Conservation (phyloP, 306 rosid genomes). For the Cicer arietinum region DNA sequence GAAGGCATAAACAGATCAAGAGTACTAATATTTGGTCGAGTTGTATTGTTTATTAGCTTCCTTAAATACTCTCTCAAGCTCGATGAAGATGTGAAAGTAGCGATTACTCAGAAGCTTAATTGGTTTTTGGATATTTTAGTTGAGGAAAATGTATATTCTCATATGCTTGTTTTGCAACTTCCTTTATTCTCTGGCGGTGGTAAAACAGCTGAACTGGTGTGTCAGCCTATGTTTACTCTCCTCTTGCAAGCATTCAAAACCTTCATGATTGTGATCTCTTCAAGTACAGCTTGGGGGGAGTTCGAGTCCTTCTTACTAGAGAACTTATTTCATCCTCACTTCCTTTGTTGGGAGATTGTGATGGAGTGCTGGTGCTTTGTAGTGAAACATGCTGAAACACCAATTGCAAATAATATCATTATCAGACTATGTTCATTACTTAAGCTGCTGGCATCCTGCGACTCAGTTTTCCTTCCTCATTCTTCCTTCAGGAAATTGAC, state of each 20-base stretch:
- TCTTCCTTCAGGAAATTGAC: slow-evolving; percentile 82
- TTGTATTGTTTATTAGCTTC: slow-evolving; percentile 61
- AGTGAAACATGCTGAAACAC: slow-evolving; percentile 68
- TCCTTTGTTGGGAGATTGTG: slow-evolving; percentile 84
- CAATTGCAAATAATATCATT: slow-evolving; percentile 56
- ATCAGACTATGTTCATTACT: slow-evolving; percentile 66
- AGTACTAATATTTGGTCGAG: slow-evolving; percentile 58
- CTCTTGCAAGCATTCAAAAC: slow-evolving; percentile 75
- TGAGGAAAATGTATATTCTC: slow-evolving; percentile 74
- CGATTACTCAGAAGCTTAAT: slow-evolving; percentile 61
- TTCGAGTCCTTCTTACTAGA: slow-evolving; percentile 76
- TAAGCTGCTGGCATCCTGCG: slow-evolving; percentile 67
- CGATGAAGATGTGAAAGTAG: slow-evolving; percentile 57
- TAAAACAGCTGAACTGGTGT: slow-evolving; percentile 58
- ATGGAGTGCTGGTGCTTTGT: slow-evolving; percentile 95
- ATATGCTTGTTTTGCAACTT: slow-evolving; percentile 67
- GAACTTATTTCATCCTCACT: slow-evolving; percentile 90
- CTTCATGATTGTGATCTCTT: slow-evolving; percentile 73
- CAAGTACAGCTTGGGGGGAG: slow-evolving; percentile 70
- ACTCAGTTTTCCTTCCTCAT: slow-evolving; percentile 60
- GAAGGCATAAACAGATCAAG: slow-evolving; percentile 59
- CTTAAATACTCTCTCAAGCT: slow-evolving; percentile 67
- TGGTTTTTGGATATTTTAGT: slow-evolving; percentile 71
- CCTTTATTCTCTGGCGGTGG: slow-evolving; percentile 65
- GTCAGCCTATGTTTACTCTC: slow-evolving; percentile 71